Evolutionary conservation across 345 rosid genomes (phyloP), one percentile per base, ranked within the genome.

Genomic region (Linum lewisii): DNA sequence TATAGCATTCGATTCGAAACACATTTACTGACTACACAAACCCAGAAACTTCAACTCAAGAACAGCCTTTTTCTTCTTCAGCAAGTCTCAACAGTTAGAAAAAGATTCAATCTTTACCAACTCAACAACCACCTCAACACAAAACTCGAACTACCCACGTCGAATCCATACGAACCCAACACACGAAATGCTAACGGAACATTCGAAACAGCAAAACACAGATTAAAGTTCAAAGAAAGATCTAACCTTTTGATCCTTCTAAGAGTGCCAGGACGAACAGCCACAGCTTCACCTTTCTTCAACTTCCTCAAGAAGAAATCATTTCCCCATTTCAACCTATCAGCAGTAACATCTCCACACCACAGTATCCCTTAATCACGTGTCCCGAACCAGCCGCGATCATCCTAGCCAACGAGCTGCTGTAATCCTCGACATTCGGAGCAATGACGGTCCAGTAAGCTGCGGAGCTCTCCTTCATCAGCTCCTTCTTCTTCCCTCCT

Each of bases 381-480:
- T 87, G 89, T 57, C 97, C 92, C 0, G 99, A 89, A 21, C 99
- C 99, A 0, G 91, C 77, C 0, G 99, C 96, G 54, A 93, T 93
- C 78, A 74, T 23, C 75, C 79, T 82, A 0, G 99, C 85, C 5
- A 75, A 77, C 18, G 69, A 60, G 20, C 79, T 61, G 29, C 90
- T 84, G 4, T 93, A 93, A 4, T 89, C 97, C 80, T 93, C 97
- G 24, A 93, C 86, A 54, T 93, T 93, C 1, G 99, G 99, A 22
- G 97, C 99, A 76, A 89, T 66, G 9, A 88, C 81, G n/a, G 99
- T 93, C 99, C 99, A 93, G 67, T 82, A 93, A 52, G 91, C 97
- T 24, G 75, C 80, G 6, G 94, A 86, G 15, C 77, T 82, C 72
- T 76, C 80, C 66, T 70, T 83, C 68, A 88, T 75, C 62, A 78